A percentile compares a stretch with the other conserved stretches of the same genome.
phyloP scores from a whole-genome alignment of 495 filamentous ascomycete genomes.

The Trichoderma reesei region DNA sequence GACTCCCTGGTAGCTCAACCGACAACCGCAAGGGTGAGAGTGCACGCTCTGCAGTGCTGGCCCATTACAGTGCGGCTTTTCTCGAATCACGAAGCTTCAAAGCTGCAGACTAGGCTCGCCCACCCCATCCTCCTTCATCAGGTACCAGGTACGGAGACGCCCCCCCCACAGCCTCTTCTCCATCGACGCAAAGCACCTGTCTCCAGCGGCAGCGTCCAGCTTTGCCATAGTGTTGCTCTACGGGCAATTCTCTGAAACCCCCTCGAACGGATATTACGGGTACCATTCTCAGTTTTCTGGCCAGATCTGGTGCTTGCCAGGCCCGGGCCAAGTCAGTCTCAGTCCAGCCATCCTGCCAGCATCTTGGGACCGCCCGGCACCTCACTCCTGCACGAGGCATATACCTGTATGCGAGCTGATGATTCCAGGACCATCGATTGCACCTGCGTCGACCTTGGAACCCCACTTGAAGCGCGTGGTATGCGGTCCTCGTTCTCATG shows the following conservation, averaged over 20 bases:
- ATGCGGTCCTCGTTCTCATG: neutral
- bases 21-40: conserved; percentile 14
- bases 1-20: conserved; percentile 38
- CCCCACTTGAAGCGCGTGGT: conserved; percentile 13
- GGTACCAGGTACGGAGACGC: conserved; percentile 29
- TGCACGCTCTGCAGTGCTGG: conserved; percentile 26
- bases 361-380: conserved; percentile 27
- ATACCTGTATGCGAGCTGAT: conserved; percentile 22
- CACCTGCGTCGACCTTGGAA: conserved; percentile 22
- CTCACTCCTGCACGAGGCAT: conserved; percentile 15
- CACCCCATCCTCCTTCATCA: conserved; percentile 25
- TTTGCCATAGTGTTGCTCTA: conserved; percentile 34
- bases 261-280: conserved; percentile 34
- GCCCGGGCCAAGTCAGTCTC: neutral
- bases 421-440: conserved; percentile 33
- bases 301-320: neutral
- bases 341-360: neutral
- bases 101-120: conserved; percentile 18
- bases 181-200: conserved; percentile 17
- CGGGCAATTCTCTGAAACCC: conserved; percentile 41
- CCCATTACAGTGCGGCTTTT: conserved; percentile 32
- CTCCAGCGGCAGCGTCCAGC: conserved; percentile 34
- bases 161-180: conserved; percentile 14
- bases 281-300: neutral
- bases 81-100: conserved; percentile 30